Conservation (phyloP, 257 asterid species). For the Solanum medicagineum region DNA sequence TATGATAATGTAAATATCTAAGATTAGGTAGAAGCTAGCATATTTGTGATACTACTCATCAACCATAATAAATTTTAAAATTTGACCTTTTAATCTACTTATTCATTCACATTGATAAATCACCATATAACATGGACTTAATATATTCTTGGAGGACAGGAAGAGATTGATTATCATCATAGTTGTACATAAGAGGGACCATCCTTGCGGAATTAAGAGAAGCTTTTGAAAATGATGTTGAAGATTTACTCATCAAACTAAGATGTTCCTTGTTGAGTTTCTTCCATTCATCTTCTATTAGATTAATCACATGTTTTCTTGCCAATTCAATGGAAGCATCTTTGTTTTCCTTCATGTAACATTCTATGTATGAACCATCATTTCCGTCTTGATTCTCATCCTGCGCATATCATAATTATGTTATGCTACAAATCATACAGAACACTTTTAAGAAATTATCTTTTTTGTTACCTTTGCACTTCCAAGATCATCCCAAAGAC, state of each 20-base stretch:
- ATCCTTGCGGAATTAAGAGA: slow-evolving; percentile 25
- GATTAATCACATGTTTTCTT: slow-evolving; percentile 6
- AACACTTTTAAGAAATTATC: no score
- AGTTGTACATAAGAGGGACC: slow-evolving; percentile 29
- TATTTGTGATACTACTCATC: no score
- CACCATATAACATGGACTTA: background rate
- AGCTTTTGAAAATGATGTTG: slow-evolving; percentile 13
- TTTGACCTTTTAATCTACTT: no score
- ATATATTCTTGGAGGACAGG: slow-evolving; percentile 9
- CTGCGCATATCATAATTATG: no score
- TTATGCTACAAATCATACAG: background rate
- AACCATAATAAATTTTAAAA: no score
- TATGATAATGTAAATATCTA: no score
- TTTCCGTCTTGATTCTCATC: no score
- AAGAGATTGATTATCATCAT: slow-evolving; percentile 1
- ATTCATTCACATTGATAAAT: no score
- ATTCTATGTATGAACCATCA: no score
- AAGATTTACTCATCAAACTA: background rate
- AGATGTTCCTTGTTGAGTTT: slow-evolving; percentile 20
- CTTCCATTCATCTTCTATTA: slow-evolving; percentile 30
- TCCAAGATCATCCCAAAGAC: slow-evolving; percentile 21
- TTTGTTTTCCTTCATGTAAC: no score
- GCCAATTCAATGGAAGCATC: background rate
- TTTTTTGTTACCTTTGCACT: slow-evolving; percentile 20
- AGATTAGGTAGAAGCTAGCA: no score